Evolutionary conservation across 1,284 basidiomycete species (phyloP).

Genomic region (Trametes polyzona): DNA sequence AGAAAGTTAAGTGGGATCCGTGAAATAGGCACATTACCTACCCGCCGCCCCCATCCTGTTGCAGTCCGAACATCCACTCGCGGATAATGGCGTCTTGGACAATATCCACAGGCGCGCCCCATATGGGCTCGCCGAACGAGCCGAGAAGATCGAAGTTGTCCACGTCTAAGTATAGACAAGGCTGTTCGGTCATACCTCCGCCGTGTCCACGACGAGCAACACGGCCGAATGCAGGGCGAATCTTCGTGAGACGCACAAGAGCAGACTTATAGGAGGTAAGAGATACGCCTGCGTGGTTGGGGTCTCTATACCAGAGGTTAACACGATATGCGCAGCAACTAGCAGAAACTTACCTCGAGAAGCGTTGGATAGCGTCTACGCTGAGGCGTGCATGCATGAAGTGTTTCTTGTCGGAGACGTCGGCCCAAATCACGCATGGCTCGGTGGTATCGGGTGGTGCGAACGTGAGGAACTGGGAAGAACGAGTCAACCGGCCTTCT

Average conservation of each 20-base stretch:
- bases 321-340: background rate
- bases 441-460: constrained; percentile 35
- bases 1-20: background rate
- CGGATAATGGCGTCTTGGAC: constrained; percentile 43
- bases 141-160: constrained; percentile 42
- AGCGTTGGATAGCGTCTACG: constrained; percentile 39
- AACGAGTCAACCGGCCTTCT: background rate
- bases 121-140: constrained; percentile 44
- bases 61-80: constrained; percentile 55
- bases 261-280: constrained; percentile 40
- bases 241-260: constrained; percentile 44
- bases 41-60: constrained; percentile 58
- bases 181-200: constrained; percentile 38
- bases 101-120: constrained; percentile 51
- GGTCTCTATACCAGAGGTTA: constrained; percentile 9
- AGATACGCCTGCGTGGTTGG: constrained; percentile 23
- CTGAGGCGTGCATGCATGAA: constrained; percentile 45
- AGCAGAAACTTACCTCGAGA: constrained; percentile 35
- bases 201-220: constrained; percentile 44
- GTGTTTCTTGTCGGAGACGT: constrained; percentile 46
- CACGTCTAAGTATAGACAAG: constrained; percentile 54
- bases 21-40: constrained; percentile 27
- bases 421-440: constrained; percentile 45
- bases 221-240: constrained; percentile 51
- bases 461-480: constrained; percentile 38